Percentiles rank a stretch among this genome's conserved stretches.
Evolutionary conservation across 2,329 filamentous ascomycete genomes (phyloP).

Genomic region (Pezicula neosporulosa): DNA sequence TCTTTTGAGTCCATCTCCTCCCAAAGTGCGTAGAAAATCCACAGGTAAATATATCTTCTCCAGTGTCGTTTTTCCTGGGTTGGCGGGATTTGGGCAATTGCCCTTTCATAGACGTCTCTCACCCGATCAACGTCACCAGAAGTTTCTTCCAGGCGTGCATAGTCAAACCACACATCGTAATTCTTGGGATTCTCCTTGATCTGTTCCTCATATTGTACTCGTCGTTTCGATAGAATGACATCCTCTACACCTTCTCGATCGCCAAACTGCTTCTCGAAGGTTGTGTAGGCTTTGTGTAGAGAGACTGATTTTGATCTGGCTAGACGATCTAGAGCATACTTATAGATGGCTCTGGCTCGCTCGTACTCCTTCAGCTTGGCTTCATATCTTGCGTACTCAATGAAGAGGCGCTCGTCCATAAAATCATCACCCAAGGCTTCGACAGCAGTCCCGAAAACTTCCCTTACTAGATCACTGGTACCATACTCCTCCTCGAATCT

Average conservation of each 20-base stretch:
- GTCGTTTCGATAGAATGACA: conserved; percentile 88
- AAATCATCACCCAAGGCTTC: conserved; percentile 91
- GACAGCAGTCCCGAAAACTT: conserved; percentile 85
- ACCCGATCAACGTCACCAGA: conserved; percentile 79
- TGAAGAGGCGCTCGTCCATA: conserved; percentile 93
- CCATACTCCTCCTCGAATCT: conserved; percentile 96
- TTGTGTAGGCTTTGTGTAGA: conserved; percentile 92
- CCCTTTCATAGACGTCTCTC: conserved; percentile 90
- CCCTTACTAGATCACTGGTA: conserved; percentile 84
- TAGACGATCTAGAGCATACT: conserved; percentile 89
- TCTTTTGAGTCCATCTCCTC: conserved; percentile 88
- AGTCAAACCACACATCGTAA: conserved; percentile 97
- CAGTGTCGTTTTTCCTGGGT: conserved; percentile 97
- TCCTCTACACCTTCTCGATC: conserved; percentile 92
- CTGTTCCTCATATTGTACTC: conserved; percentile 91
- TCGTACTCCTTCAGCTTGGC: conserved; percentile 94
- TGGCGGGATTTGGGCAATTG: conserved; percentile 91
- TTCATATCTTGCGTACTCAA: conserved; percentile 93
- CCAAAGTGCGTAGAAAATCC: conserved; percentile 96
- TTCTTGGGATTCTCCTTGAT: conserved; percentile 93
- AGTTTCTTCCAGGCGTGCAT: conserved; percentile 83
- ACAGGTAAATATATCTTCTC: conserved; percentile 95
- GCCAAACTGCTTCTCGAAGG: conserved; percentile 97
- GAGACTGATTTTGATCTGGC: conserved; percentile 80
- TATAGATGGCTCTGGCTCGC: conserved; percentile 90